A percentile compares a stretch with the other conserved stretches of the same genome.
Conservation (phyloP, 1,139 yeast species). For the Sugiyamaella pinicola region DNA sequence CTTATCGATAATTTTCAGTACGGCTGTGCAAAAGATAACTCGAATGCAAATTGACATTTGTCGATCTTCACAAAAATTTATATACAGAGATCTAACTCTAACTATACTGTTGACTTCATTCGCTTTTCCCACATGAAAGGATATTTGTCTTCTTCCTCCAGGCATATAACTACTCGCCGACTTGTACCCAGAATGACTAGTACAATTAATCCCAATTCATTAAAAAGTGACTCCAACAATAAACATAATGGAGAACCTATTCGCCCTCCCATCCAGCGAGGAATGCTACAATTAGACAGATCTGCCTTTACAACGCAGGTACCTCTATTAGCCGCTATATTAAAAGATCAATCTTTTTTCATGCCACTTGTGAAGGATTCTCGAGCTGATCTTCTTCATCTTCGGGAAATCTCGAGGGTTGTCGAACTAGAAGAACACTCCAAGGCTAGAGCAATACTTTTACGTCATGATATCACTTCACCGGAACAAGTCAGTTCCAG, state of each 20-base stretch:
- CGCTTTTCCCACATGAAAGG: not conserved
- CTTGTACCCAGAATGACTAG: not conserved
- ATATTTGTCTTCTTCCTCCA: too few relatives aligned
- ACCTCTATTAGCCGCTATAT: slow-evolving; percentile 64
- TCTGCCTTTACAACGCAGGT: slow-evolving; percentile 58
- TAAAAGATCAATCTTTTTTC: slow-evolving; percentile 67
- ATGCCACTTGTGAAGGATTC: slow-evolving; percentile 50
- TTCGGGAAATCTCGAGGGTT: slow-evolving; percentile 69
- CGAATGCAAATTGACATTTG: not conserved
- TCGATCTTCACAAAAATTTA: slow-evolving; percentile 1
- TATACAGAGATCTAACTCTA: too few relatives aligned
- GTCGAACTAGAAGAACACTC: slow-evolving; percentile 47
- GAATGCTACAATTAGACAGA: slow-evolving; percentile 67
- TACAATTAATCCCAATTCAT: too few relatives aligned
- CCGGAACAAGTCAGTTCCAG: slow-evolving; percentile 45
- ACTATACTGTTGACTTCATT: too few relatives aligned
- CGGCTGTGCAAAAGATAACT: slow-evolving; percentile 15
- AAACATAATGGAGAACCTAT: slow-evolving; percentile 25
- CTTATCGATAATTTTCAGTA: slow-evolving; percentile 12
- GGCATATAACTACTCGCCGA: too few relatives aligned
- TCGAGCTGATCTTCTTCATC: slow-evolving; percentile 57
- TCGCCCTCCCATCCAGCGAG: slow-evolving; percentile 66
- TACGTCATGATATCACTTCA: slow-evolving; percentile 55
- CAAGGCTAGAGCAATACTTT: slow-evolving; percentile 59
- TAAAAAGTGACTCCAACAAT: too few relatives aligned